These are phyloP conservation scores for Reutealis trisperma DNA, from an alignment of 345 rosid genomes.

Conservation along the genomic window DNA sequence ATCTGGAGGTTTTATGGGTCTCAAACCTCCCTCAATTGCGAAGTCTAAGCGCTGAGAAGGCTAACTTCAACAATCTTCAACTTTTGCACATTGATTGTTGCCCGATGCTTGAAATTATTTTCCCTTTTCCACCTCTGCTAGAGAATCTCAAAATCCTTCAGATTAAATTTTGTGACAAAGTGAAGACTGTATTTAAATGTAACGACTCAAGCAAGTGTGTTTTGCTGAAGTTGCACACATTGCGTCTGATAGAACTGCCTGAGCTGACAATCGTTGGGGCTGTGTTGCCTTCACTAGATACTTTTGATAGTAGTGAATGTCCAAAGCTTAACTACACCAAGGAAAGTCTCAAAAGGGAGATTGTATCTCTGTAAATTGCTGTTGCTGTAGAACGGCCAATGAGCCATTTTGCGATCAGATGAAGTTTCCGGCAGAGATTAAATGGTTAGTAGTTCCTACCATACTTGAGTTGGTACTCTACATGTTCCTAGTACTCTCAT, in stretches of 20 bases:
- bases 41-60: constrained; percentile 21
- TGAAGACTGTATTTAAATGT: constrained; percentile 28
- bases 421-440: neutral
- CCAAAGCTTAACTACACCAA: neutral
- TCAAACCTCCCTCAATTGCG: constrained; percentile 37
- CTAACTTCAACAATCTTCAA: constrained; percentile 40
- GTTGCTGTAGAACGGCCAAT: neutral
- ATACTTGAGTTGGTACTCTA: neutral
- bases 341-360: neutral
- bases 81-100: constrained; percentile 46
- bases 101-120: constrained; percentile 38
- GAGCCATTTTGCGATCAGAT: neutral
- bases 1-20: constrained; percentile 42
- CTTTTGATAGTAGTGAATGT: neutral
- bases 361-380: neutral
- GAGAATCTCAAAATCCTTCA: constrained; percentile 35
- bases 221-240: constrained; percentile 23
- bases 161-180: constrained; percentile 45
- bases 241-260: constrained; percentile 47
- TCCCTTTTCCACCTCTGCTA: constrained; percentile 27
- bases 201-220: neutral
- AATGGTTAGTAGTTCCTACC: neutral
- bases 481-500: too few species aligned
- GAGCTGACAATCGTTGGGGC: constrained; percentile 26
- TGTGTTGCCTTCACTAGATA: neutral